These are phyloP conservation scores for Suhomyces canberraensis DNA, from an alignment of 805 yeast species.

Conservation along the genomic window DNA sequence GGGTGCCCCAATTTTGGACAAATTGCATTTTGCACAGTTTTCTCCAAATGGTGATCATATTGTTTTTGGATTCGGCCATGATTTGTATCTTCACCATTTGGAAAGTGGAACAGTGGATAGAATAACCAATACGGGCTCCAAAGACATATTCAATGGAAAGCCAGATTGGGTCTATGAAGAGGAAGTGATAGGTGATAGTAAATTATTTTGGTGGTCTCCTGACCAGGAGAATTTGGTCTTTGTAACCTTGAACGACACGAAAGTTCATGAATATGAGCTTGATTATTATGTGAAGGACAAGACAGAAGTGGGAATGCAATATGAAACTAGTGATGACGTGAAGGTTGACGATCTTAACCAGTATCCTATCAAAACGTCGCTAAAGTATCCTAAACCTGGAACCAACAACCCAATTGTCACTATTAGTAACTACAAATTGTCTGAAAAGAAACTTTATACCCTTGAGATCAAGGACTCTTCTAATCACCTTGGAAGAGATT, in stretches of 20 bases:
- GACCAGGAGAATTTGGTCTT: conserved; percentile 62
- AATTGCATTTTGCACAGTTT: conserved; percentile 53
- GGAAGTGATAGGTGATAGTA: conserved; percentile 70
- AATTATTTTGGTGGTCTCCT: conserved; percentile 88
- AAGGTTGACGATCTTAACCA: conserved; percentile 23
- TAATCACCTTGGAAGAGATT: conserved; percentile 12
- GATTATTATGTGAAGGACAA: conserved; percentile 65
- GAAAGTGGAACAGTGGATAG: conserved; percentile 32
- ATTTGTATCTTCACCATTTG: conserved; percentile 56
- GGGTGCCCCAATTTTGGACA: conserved; percentile 16
- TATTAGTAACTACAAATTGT: conserved; percentile 3
- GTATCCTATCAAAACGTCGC: conserved; percentile 54
- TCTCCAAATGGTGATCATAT: conserved; percentile 67
- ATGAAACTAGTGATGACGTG: conserved; percentile 2
- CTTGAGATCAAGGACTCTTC: conserved; percentile 2
- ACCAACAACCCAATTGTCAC: conserved; percentile 65
- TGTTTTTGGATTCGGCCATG: conserved; percentile 66
- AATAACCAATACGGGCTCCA: conserved; percentile 69
- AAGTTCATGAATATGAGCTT: conserved; percentile 68
- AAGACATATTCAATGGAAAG: conserved; percentile 73
- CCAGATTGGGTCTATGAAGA: conserved; percentile 97
- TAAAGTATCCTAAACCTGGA: conserved; percentile 79
- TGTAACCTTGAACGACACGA: conserved; percentile 67
- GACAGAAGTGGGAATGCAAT: conserved; percentile 10
- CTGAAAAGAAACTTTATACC: neutral